These are phyloP conservation scores for Draba incana DNA, from an alignment of 345 rosid species.

Conservation along the genomic window DNA sequence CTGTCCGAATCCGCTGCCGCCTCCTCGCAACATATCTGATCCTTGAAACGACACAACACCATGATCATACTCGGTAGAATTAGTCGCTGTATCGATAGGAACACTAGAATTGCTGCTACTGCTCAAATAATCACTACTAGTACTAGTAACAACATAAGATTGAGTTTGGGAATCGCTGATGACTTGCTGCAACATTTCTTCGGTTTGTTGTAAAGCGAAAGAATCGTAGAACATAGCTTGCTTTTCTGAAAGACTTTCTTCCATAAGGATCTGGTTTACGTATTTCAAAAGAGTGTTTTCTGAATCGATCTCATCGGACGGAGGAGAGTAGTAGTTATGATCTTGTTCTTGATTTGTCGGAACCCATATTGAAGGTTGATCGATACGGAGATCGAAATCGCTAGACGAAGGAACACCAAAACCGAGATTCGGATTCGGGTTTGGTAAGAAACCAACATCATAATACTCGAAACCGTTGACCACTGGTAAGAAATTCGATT, in stretches of 20 bases:
- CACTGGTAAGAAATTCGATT: slow-evolving; percentile 24
- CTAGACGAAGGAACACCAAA: slow-evolving; percentile 42
- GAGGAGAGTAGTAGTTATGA: slow-evolving; percentile 30
- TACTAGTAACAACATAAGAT: slow-evolving; percentile 24
- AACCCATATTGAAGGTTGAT: slow-evolving; percentile 33
- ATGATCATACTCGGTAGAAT: slow-evolving; percentile 37
- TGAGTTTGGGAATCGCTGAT: slow-evolving; percentile 49
- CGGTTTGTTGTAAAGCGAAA: slow-evolving; percentile 62
- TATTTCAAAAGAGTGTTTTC: slow-evolving; percentile 60
- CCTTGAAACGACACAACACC: slow-evolving; percentile 32
- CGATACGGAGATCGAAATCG: slow-evolving; percentile 30
- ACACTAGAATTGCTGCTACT: slow-evolving; percentile 24
- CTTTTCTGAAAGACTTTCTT: slow-evolving; percentile 62
- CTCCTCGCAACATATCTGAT: slow-evolving; percentile 17
- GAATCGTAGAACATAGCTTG: slow-evolving; percentile 56
- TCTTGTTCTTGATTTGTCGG: slow-evolving; percentile 10
- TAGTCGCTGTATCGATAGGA: slow-evolving; percentile 16
- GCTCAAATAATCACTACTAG: slow-evolving; percentile 28
- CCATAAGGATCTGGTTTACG: slow-evolving; percentile 72
- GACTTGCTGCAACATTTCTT: slow-evolving; percentile 65
- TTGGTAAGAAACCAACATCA: slow-evolving; percentile 38
- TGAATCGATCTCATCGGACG: slow-evolving; percentile 49
- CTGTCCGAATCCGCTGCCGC: slow-evolving; percentile 36
- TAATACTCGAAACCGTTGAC: slow-evolving; percentile 43
- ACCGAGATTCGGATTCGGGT: slow-evolving; percentile 24